A percentile compares a stretch with the other conserved stretches of the same genome.
These are phyloP conservation scores for Boechera divaricarpa DNA, from an alignment of 345 rosid species.

Conservation along the genomic window DNA sequence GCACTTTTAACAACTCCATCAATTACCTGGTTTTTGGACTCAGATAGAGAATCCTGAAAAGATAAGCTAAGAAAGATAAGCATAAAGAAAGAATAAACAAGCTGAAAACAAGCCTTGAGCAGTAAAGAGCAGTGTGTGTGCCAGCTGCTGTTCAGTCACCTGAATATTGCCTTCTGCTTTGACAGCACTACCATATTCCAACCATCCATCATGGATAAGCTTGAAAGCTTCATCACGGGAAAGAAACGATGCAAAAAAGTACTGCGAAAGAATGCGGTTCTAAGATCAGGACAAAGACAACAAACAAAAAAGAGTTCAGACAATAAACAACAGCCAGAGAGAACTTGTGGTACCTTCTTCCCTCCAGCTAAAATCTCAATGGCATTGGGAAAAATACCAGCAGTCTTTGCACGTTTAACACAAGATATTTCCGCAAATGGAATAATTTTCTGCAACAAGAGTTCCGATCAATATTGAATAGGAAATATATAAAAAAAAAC, in stretches of 20 bases:
- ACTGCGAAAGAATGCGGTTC: constrained; percentile 53
- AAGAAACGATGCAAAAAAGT: constrained; percentile 78
- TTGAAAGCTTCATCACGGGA: constrained; percentile 87
- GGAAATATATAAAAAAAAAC: not conserved
- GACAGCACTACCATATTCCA: constrained; percentile 53
- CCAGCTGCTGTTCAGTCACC: constrained; percentile 43
- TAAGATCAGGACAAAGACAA: constrained; percentile 32
- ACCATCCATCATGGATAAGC: constrained; percentile 71
- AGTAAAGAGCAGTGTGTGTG: constrained; percentile 13
- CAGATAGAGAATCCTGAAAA: constrained; percentile 61
- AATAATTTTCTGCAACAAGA: constrained; percentile 70
- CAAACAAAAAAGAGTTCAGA: constrained; percentile 28
- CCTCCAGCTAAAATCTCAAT: constrained; percentile 85
- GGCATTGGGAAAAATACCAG: constrained; percentile 95
- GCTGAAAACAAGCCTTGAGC: constrained; percentile 28
- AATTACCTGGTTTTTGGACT: constrained; percentile 61
- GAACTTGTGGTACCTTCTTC: constrained; percentile 67
- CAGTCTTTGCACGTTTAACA: constrained; percentile 92
- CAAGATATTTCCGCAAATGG: constrained; percentile 69
- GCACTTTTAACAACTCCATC: constrained; percentile 58
- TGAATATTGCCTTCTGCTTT: constrained; percentile 53
- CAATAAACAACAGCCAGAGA: constrained; percentile 3
- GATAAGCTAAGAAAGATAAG: constrained; percentile 21
- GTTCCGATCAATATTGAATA: constrained; percentile 26
- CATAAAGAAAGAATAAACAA: constrained; percentile 11